Evolutionary conservation across 75 land plant genomes (phyloP).

Genomic region (Adiantum capillusveneris): DNA sequence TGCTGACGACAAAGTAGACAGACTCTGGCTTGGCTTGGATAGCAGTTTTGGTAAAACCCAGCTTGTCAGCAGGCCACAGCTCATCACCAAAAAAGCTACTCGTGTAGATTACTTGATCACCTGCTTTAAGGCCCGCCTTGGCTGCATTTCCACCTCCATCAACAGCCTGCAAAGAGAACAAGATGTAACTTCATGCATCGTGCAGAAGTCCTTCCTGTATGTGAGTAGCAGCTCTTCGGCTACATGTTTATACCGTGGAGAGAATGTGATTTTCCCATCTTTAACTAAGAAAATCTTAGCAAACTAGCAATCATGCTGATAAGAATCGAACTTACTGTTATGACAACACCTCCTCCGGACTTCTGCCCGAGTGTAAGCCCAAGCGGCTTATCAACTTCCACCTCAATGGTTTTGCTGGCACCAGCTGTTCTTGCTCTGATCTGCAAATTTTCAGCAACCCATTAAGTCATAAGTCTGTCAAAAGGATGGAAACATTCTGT

Average conservation of each 20-base stretch:
- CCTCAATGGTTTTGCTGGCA: conserved; percentile 74
- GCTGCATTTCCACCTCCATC: conserved; percentile 92
- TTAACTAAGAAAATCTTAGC: too few species aligned
- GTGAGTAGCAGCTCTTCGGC: too few species aligned
- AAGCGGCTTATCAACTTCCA: conserved; percentile 94
- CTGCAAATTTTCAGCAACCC: conserved; percentile 21
- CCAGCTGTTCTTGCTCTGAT: conserved; percentile 75
- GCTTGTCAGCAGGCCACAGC: conserved; percentile 97
- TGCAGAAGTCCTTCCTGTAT: too few species aligned
- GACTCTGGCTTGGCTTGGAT: conserved; percentile 97
- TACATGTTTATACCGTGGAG: too few species aligned
- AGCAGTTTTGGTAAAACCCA: conserved; percentile 96
- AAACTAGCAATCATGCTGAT: too few species aligned
- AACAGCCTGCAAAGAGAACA: conserved; percentile 53
- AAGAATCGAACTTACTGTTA: conserved; percentile 47
- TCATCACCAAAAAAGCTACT: conserved; percentile 99
- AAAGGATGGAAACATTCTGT: too few species aligned
- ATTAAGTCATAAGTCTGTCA: too few species aligned
- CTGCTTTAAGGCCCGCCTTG: conserved; percentile 78
- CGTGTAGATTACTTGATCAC: conserved; percentile 96
- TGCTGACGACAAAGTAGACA: conserved; percentile 91
- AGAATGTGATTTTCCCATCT: too few species aligned
- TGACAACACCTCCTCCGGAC: conserved; percentile 83
- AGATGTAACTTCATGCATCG: too few species aligned
- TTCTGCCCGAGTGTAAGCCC: conserved; percentile 89